Base-by-base conservation (phyloP, 805 yeast genomes). In the Metschnikowia colocasiae region DNA sequence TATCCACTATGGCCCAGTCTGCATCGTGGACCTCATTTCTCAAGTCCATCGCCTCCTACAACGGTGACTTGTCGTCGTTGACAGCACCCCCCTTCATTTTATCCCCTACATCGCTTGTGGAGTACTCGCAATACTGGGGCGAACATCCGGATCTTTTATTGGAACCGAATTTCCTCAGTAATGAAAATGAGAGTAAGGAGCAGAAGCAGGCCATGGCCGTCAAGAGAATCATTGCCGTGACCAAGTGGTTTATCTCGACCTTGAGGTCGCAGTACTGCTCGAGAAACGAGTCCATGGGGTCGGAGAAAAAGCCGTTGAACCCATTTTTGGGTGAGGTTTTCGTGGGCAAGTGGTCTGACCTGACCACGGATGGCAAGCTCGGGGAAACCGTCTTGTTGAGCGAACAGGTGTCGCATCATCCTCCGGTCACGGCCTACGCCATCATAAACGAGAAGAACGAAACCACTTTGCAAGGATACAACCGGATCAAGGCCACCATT, bases 11-110 rank as follows among this genome's bases (percentile, higher is more conserved):
- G 58, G 62, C 65, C 26, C 62, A 55, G 52, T 54, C 68, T 16
- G 60, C 61, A 43, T 80, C 95, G n/a, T 92, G 97, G 97, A 82
- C 96, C 22, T 81, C 94, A 12, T 92, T 92, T 61, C 75, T 94
- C 56, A 88, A 88, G 68, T 87, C 96, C 34, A 80, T 92, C 53
- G 94, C 97, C 27, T 81, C 95, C 3, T 92, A 88, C 68, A 89
- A 90, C 57, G 97, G 97, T 37, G 99, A 94, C 64, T 73, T 94
- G 53, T 88, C 97, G 16, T 82, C 96, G 3, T 73, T 94, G 61
- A 91, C 99, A 2, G 99, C 99, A 3, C 99, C 99, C 16, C 97
- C 98, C 7, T 94, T 92, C 70, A 94, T 94, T 55, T 75, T 94
- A 54, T 88, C 96, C 3, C 89, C 97, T 20, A 83, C 87, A 5